Evolutionary conservation across 352 stramenopile species (phyloP).

Genomic region (Phytopythium aichiense): DNA sequence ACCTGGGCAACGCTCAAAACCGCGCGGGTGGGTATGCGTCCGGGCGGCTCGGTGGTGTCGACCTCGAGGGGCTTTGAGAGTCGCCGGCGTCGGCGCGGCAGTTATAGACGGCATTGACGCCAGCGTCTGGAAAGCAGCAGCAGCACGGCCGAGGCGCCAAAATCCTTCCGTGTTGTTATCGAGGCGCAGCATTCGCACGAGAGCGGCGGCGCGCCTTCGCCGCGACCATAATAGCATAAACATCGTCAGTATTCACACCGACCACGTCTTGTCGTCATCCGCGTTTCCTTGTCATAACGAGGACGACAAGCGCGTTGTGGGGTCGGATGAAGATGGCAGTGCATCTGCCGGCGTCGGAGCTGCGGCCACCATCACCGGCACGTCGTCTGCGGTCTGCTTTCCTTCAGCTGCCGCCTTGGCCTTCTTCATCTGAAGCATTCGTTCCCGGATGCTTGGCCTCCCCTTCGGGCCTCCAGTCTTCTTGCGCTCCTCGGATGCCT

Average conservation of each 20-base stretch:
- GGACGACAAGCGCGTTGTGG: slow-evolving; percentile 10
- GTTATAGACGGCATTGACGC: neutral
- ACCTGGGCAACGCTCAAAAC: slow-evolving; percentile 69
- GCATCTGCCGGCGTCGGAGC: neutral
- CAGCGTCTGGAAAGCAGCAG: neutral
- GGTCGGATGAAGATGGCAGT: slow-evolving; percentile 13
- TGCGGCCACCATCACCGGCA: slow-evolving; percentile 22
- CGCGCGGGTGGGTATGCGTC: slow-evolving; percentile 68
- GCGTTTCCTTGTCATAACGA: slow-evolving; percentile 25
- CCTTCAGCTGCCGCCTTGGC: slow-evolving; percentile 24
- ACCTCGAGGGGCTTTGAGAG: slow-evolving; percentile 28
- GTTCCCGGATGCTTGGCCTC: slow-evolving; percentile 44
- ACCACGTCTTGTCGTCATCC: slow-evolving; percentile 5
- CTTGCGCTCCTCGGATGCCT: slow-evolving; percentile 48
- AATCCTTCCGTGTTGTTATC: neutral
- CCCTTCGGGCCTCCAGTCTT: slow-evolving; percentile 8
- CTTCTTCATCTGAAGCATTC: slow-evolving; percentile 54
- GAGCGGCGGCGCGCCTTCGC: neutral
- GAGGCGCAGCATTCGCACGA: neutral
- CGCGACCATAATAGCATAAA: slow-evolving; percentile 1
- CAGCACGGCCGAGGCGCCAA: neutral
- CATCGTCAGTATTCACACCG: neutral
- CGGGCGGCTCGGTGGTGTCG: slow-evolving; percentile 58
- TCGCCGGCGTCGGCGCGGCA: neutral
- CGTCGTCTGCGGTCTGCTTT: slow-evolving; percentile 22